Conservation (phyloP, 805 yeast genomes). For the Debaryomyces tyrocola region DNA sequence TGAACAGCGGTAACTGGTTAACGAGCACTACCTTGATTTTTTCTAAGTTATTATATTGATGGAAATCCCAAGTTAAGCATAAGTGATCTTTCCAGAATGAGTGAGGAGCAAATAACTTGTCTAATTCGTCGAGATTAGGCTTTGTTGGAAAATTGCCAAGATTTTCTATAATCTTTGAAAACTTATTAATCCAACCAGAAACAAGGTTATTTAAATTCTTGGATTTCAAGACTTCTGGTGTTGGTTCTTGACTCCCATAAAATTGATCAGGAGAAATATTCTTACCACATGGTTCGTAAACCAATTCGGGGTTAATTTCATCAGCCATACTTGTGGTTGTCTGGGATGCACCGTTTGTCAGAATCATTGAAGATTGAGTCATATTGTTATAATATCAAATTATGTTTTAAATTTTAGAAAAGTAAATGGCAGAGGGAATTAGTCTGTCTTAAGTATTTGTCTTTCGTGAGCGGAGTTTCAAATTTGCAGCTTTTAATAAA, state of each 20-base stretch:
- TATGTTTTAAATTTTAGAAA: no score
- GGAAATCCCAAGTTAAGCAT: slow-evolving; percentile 30
- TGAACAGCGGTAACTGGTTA: slow-evolving; percentile 14
- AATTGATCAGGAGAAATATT: slow-evolving; percentile 12
- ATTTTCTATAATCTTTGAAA: slow-evolving; percentile 19
- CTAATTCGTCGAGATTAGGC: slow-evolving; percentile 9
- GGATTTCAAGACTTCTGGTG: slow-evolving; percentile 23
- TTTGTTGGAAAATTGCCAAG: slow-evolving; percentile 1
- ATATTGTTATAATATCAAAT: no score
- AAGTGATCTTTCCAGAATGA: slow-evolving; percentile 40
- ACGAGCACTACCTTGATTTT: slow-evolving; percentile 19
- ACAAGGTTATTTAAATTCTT: slow-evolving; percentile 22
- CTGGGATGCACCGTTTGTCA: slow-evolving; percentile 19
- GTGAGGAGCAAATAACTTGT: slow-evolving; percentile 18
- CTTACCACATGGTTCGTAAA: slow-evolving; percentile 9
- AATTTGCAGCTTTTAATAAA: no score
- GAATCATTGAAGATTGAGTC: not conserved
- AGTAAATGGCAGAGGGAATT: no score
- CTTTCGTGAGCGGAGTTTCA: no score
- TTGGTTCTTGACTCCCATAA: slow-evolving; percentile 22
- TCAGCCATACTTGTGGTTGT: slow-evolving; percentile 14
- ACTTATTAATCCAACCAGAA: slow-evolving; percentile 27
- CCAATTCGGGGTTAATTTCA: slow-evolving; percentile 14
- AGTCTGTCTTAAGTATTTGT: no score
- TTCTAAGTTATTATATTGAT: slow-evolving; percentile 28